Percentiles rank a stretch among this genome's conserved stretches.
Evolutionary conservation across 2,329 filamentous ascomycete species (phyloP).

Genomic region (Calonectria pseudoturangicola): DNA sequence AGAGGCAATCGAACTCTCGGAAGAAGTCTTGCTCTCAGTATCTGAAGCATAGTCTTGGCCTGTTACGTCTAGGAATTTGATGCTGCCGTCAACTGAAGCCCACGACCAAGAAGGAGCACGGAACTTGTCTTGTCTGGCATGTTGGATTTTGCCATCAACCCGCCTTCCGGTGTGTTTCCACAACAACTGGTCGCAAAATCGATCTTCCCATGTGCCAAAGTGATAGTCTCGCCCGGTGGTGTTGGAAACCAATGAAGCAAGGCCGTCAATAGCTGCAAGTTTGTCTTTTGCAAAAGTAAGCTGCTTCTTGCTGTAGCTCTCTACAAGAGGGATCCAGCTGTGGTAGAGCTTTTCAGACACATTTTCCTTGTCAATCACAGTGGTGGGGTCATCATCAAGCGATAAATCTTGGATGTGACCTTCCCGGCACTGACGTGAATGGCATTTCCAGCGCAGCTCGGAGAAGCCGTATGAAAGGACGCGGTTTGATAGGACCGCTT

Average conservation of each 20-base stretch:
- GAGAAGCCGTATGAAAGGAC: neutral
- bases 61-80: neutral
- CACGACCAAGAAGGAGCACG: conserved; percentile 10
- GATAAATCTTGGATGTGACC: neutral
- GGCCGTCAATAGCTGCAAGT: neutral
- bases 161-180: neutral
- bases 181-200: neutral
- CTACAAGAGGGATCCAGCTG: neutral
- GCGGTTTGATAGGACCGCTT: neutral
- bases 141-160: neutral
- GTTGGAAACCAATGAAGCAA: neutral
- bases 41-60: too few species aligned
- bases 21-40: too few species aligned
- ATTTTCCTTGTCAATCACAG: neutral
- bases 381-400: neutral
- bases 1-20: neutral
- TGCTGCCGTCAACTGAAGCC: neutral
- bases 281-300: neutral
- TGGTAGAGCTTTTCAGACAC: neutral
- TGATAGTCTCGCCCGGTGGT: neutral
- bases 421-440: neutral
- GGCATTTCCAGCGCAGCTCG: conserved; percentile 4
- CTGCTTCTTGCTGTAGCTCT: neutral
- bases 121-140: neutral
- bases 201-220: neutral